Evolutionary conservation across 148 eudicot species (phyloP), one percentile per base, ranked within the genome.

Genomic region (Pharnaceum exiguum): DNA sequence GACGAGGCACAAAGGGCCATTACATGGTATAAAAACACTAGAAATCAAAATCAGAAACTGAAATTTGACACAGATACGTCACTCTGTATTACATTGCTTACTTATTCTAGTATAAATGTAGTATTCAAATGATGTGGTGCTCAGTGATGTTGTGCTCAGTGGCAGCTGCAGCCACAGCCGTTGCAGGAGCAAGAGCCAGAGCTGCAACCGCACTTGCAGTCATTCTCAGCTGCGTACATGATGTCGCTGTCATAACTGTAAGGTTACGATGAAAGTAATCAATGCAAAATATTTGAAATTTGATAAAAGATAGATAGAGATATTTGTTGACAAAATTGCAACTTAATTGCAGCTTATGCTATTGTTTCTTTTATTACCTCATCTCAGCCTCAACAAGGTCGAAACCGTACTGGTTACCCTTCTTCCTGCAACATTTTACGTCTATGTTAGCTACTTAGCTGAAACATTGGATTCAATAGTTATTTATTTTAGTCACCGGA

Each of bases 131-230:
- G 26, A 23, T 31, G 19, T 28, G 23, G n/a, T n/a, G n/a, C n/a
- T n/a, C n/a, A n/a, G n/a, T n/a, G n/a, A n/a, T n/a, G n/a, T n/a
- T n/a, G 19, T 15, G 32, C 27, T 55, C 42, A 62, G 67, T 62
- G 67, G 51, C 49, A 24, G n/a, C n/a, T n/a, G n/a, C n/a, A n/a
- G 18, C 37, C 45, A 40, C 61, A 57, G 2, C 32, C n/a, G 49
- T 48, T 39, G 47, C 26, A 39, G 49, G 32, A 23, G 61, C 61
- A 57, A 9, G 18, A 5, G 36, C 61, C 39, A 24, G 49, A 45
- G 49, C 61, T 21, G 49, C 47, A 19, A 37, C 44, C 28, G 30
- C 62, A 58, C 46, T 55, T 38, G 46, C 60, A 55, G 17, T 35
- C 60, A 17, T 51, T 51, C 55, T 51, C 55, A 51, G 33, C 32